Evolutionary conservation across 1,139 yeast species (phyloP).

Genomic region (Meyerozyma smithsonii): DNA sequence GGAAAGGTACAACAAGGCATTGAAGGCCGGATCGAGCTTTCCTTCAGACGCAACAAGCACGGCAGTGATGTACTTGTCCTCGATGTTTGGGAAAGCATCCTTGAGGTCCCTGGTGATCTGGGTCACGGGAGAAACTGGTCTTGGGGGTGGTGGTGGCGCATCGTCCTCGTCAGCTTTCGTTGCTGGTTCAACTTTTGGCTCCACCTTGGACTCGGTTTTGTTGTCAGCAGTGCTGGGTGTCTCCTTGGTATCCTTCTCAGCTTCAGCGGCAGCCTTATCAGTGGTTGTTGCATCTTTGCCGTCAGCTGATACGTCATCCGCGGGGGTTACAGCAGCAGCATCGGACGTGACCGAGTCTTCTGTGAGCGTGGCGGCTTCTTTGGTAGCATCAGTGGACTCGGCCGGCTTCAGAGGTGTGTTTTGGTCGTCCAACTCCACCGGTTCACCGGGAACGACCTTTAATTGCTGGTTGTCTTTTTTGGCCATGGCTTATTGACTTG

Average conservation of each 20-base stretch:
- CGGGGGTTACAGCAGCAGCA: neutral
- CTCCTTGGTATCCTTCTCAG: constrained; percentile 6
- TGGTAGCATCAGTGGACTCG: constrained; percentile 6
- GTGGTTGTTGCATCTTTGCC: neutral
- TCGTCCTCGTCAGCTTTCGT: constrained; percentile 16
- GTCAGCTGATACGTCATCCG: neutral
- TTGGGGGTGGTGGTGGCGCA: constrained; percentile 69
- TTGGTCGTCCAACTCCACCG: constrained; percentile 20
- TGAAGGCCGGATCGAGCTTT: constrained; percentile 77
- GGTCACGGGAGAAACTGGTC: constrained; percentile 59
- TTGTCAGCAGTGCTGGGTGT: neutral
- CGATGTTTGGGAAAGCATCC: constrained; percentile 80
- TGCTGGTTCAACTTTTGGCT: constrained; percentile 5
- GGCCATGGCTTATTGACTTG: constrained; percentile 6
- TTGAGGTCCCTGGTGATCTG: constrained; percentile 51
- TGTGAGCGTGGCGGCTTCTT: constrained; percentile 4
- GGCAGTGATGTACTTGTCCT: constrained; percentile 67
- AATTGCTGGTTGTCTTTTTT: constrained; percentile 21
- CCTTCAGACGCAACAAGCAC: constrained; percentile 84
- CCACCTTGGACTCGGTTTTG: constrained; percentile 3
- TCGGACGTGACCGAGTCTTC: neutral
- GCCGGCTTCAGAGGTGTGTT: neutral
- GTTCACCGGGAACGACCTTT: constrained; percentile 31
- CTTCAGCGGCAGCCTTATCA: neutral
- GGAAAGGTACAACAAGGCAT: constrained; percentile 73